Evolutionary conservation across 2,329 filamentous ascomycete genomes (phyloP).

Genomic region (Dothideomycetes sp.): DNA sequence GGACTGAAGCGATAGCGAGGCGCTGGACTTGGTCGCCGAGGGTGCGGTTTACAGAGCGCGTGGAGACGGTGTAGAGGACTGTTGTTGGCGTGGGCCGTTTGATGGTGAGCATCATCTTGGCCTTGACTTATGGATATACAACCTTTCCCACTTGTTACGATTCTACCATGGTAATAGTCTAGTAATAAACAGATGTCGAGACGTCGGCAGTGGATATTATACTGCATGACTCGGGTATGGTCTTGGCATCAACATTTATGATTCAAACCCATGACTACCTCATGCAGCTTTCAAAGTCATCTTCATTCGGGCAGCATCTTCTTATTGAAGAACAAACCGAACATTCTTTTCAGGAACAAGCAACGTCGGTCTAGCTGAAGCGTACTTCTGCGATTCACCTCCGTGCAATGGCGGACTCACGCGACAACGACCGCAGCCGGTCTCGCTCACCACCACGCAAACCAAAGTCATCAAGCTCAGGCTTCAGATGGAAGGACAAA

Average conservation of each 20-base stretch:
- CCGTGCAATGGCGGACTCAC: background rate
- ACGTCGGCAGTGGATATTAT: background rate
- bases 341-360: too few species aligned
- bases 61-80: slow-evolving; percentile 86
- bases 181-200: too few species aligned
- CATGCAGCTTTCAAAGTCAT: background rate
- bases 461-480: slow-evolving; percentile 19
- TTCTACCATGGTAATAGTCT: too few species aligned
- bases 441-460: slow-evolving; percentile 20
- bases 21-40: slow-evolving; percentile 34
- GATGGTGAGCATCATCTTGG: slow-evolving; percentile 30
- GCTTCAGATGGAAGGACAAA: slow-evolving; percentile 28
- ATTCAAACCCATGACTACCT: background rate
- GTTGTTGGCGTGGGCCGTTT: slow-evolving; percentile 59
- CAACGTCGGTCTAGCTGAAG: background rate
- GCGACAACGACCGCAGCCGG: slow-evolving; percentile 10
- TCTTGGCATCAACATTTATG: background rate
- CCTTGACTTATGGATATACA: too few species aligned
- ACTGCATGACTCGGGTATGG: background rate
- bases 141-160: too few species aligned
- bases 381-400: background rate
- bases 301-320: too few species aligned
- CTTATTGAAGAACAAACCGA: too few species aligned
- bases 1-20: slow-evolving; percentile 32
- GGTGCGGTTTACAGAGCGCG: slow-evolving; percentile 45